Evolutionary conservation across 805 yeast species (phyloP), one percentile per base, ranked within the genome.

Genomic region (Lachancea mirantina): DNA sequence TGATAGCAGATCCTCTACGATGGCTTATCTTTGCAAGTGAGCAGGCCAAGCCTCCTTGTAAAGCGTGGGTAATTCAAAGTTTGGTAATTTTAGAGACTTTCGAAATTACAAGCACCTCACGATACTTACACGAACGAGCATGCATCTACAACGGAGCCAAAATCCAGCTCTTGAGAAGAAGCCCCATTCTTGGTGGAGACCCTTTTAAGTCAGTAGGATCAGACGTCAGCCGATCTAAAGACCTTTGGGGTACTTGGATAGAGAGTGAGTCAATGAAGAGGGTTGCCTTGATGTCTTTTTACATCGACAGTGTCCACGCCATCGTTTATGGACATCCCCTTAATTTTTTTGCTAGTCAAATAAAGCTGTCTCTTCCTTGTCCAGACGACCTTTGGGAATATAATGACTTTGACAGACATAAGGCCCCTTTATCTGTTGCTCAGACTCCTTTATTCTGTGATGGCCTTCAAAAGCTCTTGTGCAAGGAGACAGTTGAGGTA

Each of bases 141-240:
- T 87, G 78, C 53, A 61, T 83, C 13, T 89, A 83, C 49, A 94
- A 84, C 52, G 92, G 88, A 3, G 78, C 92, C 1, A 74, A 84
- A 0, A 74, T 82, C 24, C 94, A 82, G 53, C 59, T 82, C 24
- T 57, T 82, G 28, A 61, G 89, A 44, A 63, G 94, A 43, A 72
- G 81, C 1, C 84, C 89, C 0, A 69, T 78, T 2, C 56, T 83
- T 19, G 84, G 84, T 4, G 84, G 84, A 0, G 70, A 78, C 31
- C 80, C 83, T 1, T 23, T 52, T 38, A 33, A 49, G 21, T 41
- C 26, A 19, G 30, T 30, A 14, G 38, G 30, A 9, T 32, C 33
- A 3, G 38, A 31, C 18, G 33, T 28, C 14, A 35, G 38, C 21
- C 26, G 30, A 22, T 35, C 38, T 4, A 30, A 35, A 14, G 25